Evolutionary conservation across 331 rosid species (phyloP), one percentile per base, ranked within the genome.

Genomic region (Prunus yedoensis): DNA sequence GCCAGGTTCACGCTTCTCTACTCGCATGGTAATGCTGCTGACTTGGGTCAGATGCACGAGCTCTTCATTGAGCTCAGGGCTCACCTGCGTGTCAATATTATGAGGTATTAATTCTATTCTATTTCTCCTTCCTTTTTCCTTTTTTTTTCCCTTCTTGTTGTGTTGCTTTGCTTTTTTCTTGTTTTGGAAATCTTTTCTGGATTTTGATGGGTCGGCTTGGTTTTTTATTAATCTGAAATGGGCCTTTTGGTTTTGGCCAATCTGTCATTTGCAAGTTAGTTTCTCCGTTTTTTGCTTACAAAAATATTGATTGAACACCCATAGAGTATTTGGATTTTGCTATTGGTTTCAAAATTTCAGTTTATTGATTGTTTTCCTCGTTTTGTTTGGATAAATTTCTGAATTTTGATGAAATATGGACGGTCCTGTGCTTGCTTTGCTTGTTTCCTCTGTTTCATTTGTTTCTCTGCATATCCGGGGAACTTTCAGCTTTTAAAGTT

Each of bases 1-100:
- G 90, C 97, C 0, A 79, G 96, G 79, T 89, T 93, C 78, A 93
- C 98, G 20, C 74, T 93, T 45, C 74, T 93, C 65, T 93, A 93
- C 87, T 93, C 98, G 43, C 98, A 93, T 67, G 98, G 98, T 5
- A 93, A 93, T 82, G 98, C 98, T 30, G 98, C 98, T 67, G 98
- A 93, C 82, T 82, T 91, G 86, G 98, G 97, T 60, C 97, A 91
- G 78, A 93, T 93, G 97, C 89, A 83, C 25, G 96, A 91, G 74
- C 97, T 93, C 74, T 91, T 93, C 89, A 79, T 82, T 65, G 93
- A 91, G 81, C 97, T 93, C 81, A 83, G 98, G 84, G 93, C 97
- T 79, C 98, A 93, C 43, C 90, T 93, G 1, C 95, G 97, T 68
- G 90, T 93, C 85, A 93, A 93, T 77, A 86, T 93, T 76, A 90